A percentile compares a stretch with the other conserved stretches of the same genome.
These are phyloP conservation scores for Neocatenulostroma microsporum DNA, from an alignment of 2,329 filamentous ascomycete species.

Conservation along the genomic window DNA sequence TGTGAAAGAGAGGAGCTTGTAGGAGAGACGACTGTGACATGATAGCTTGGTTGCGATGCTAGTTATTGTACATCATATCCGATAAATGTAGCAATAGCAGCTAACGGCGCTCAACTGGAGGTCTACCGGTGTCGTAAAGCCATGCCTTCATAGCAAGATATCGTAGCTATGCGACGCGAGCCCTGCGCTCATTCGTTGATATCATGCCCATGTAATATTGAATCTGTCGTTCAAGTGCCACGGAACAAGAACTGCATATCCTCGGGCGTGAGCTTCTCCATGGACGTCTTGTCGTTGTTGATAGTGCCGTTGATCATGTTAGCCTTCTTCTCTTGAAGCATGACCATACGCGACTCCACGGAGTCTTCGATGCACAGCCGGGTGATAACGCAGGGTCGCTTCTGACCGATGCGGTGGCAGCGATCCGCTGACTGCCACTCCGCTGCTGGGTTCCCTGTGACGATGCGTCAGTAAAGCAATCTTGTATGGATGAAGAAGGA, in stretches of 20 bases:
- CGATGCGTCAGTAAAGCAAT: not conserved
- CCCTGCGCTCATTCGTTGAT: no score
- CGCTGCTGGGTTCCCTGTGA: conserved; percentile 12
- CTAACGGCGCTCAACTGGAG: no score
- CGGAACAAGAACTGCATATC: conserved; percentile 97
- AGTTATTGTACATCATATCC: no score
- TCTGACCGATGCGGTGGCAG: conserved; percentile 86
- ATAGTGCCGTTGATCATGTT: conserved; percentile 97
- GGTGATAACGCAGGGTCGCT: conserved; percentile 86
- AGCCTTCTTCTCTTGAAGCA: conserved; percentile 97
- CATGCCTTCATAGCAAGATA: no score
- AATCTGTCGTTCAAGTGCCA: no score
- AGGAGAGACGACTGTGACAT: no score
- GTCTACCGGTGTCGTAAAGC: no score
- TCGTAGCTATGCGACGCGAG: no score
- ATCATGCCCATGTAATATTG: no score
- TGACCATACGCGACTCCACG: conserved; percentile 90
- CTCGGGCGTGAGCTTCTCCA: conserved; percentile 82
- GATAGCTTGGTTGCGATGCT: no score
- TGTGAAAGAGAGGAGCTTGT: no score
- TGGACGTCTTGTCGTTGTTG: conserved; percentile 81
- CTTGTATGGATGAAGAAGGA: conserved; percentile 53
- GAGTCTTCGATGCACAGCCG: conserved; percentile 94
- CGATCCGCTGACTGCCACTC: conserved; percentile 95
- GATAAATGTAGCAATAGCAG: no score